These are phyloP conservation scores for Trypanosoma brucei DNA, from an alignment of 208 protist species.

Conservation along the genomic window DNA sequence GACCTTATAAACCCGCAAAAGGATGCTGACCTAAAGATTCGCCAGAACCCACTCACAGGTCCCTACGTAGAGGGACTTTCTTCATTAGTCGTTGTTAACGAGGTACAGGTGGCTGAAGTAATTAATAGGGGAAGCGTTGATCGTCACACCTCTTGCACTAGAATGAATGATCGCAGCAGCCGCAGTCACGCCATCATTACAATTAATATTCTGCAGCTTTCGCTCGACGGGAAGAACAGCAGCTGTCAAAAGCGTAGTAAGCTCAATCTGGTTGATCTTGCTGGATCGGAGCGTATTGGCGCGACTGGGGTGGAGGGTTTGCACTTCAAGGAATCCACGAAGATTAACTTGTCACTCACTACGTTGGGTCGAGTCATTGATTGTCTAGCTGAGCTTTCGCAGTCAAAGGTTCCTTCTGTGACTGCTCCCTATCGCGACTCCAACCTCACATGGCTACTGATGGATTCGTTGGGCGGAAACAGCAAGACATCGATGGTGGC, in stretches of 20 bases:
- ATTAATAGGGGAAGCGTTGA: conserved; percentile 73
- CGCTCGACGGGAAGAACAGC: conserved; percentile 46
- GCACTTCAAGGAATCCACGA: conserved; percentile 71
- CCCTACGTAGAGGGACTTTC: conserved; percentile 77
- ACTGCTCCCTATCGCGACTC: conserved; percentile 79
- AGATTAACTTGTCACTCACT: conserved; percentile 91
- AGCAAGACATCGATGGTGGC: conserved; percentile 94
- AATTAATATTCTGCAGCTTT: conserved; percentile 64
- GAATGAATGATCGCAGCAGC: conserved; percentile 85
- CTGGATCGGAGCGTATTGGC: conserved; percentile 86
- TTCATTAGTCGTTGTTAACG: conserved; percentile 42
- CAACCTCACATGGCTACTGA: conserved; percentile 82
- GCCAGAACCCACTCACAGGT: conserved; percentile 57
- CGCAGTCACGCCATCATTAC: conserved; percentile 87
- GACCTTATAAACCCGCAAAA: conserved; percentile 64
- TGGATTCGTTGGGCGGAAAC: conserved; percentile 84
- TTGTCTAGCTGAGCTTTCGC: conserved; percentile 68
- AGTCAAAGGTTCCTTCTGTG: conserved; percentile 41
- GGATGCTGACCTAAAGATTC: conserved; percentile 56
- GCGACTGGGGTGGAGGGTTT: conserved; percentile 53
- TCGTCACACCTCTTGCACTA: conserved; percentile 78
- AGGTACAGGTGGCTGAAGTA: conserved; percentile 61
- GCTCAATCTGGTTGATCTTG: conserved; percentile 92
- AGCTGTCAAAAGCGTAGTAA: conserved; percentile 53
- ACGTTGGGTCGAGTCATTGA: conserved; percentile 89